phyloP scores from a whole-genome alignment of 805 yeast genomes.

The Ogataea degrootiae region DNA sequence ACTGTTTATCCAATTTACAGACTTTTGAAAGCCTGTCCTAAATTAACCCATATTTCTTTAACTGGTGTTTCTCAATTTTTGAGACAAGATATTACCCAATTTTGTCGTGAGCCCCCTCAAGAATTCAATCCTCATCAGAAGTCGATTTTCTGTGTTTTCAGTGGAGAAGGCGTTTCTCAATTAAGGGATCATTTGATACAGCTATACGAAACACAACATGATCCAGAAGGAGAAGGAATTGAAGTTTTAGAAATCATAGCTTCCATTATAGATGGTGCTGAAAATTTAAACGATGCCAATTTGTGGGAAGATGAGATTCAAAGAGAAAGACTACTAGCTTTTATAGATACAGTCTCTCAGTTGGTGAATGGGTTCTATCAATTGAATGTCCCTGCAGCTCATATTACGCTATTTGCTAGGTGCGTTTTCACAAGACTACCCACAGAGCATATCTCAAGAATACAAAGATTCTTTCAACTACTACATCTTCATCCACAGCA shows the following conservation, averaged over 20 bases:
- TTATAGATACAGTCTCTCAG: slow-evolving; percentile 25
- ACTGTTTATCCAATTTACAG: slow-evolving; percentile 73
- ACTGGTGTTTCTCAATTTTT: slow-evolving; percentile 92
- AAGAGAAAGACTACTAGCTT: slow-evolving; percentile 22
- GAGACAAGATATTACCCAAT: slow-evolving; percentile 76
- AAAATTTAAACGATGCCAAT: slow-evolving; percentile 12
- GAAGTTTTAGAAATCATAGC: slow-evolving; percentile 28
- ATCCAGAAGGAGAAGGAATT: slow-evolving; percentile 27
- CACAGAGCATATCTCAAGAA: slow-evolving; percentile 26
- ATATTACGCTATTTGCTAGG: slow-evolving; percentile 27
- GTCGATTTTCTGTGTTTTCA: slow-evolving; percentile 84
- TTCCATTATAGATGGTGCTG: slow-evolving; percentile 22
- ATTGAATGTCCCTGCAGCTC: slow-evolving; percentile 22
- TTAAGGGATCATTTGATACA: slow-evolving; percentile 62
- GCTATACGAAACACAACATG: slow-evolving; percentile 29
- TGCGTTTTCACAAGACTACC: slow-evolving; percentile 28
- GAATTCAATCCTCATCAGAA: slow-evolving; percentile 87
- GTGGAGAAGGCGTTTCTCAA: slow-evolving; percentile 81
- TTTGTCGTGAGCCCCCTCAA: slow-evolving; percentile 88
- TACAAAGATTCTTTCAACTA: slow-evolving; percentile 29
- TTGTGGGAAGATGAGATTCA: slow-evolving; percentile 16
- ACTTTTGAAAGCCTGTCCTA: slow-evolving; percentile 74
- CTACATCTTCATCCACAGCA: slow-evolving; percentile 8
- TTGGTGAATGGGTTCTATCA: slow-evolving; percentile 27
- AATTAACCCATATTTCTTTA: slow-evolving; percentile 81